These are phyloP conservation scores for Penicillium waksmanii DNA, from an alignment of 495 filamentous ascomycete genomes.

Conservation along the genomic window DNA sequence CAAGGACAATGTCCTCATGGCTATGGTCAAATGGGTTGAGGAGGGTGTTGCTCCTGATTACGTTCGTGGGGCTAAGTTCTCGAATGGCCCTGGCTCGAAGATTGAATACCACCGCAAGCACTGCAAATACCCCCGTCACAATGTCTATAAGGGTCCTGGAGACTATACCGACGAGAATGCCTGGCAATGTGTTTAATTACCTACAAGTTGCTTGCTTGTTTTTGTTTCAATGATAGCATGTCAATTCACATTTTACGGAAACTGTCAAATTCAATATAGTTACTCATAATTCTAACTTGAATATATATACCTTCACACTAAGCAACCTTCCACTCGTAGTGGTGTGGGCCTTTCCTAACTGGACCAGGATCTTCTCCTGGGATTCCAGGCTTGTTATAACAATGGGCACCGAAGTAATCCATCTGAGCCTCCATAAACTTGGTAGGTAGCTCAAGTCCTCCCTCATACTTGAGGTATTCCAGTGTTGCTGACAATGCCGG, in stretches of 20 bases:
- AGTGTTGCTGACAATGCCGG: conserved; percentile 66
- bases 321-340: conserved; percentile 44
- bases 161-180: conserved; percentile 46
- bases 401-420: conserved; percentile 76
- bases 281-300: not conserved
- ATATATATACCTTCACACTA: conserved; percentile 1
- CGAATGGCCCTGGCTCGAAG: conserved; percentile 23
- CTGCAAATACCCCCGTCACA: conserved; percentile 43
- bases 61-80: conserved; percentile 57
- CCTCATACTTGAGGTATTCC: conserved; percentile 71
- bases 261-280: not conserved
- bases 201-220: not conserved
- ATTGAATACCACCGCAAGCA: conserved; percentile 46
- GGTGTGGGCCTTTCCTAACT: conserved; percentile 44
- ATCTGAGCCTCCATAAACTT: conserved; percentile 77
- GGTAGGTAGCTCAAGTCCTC: conserved; percentile 61
- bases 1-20: conserved; percentile 52
- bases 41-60: conserved; percentile 56
- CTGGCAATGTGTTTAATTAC: conserved; percentile 42
- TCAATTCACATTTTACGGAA: not conserved
- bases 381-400: conserved; percentile 58
- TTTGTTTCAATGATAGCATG: not conserved
- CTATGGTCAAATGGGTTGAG: conserved; percentile 66
- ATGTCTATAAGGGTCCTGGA: conserved; percentile 39
- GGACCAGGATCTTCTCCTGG: conserved; percentile 47